Base-by-base conservation (phyloP, 2,329 filamentous ascomycete species). In the Pseudogymnoascus sp. region DNA sequence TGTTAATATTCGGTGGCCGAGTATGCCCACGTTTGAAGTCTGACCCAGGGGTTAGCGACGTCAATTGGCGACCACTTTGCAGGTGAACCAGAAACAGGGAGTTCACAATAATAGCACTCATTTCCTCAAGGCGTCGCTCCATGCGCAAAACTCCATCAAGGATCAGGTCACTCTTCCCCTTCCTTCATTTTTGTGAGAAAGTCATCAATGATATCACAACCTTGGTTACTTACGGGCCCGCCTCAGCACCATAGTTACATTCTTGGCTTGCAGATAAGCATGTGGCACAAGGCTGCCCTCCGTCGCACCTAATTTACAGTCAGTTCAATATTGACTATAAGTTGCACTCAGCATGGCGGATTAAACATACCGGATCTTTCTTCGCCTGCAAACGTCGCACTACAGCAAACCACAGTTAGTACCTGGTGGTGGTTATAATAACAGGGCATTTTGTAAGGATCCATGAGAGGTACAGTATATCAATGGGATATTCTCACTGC, bases 121-220 rank as follows among this genome's bases (percentile, higher is more conserved):
- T 73, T 62, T 80, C 76, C 19, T 78, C 74, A 4, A 82, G 72
- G 9, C 77, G 72, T 60, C 72, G 75, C 65, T 82, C 80, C 19
- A 81, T 75, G 12, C 80, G 73, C 1, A 81, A 67, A 2, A 80
- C 78, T 4, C 79, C 78, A 63, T 81, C 79, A 2, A 82, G 74
- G 22, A 82, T 81, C 55, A 81, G 70, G 63, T 82, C 80, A 45
- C 76, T 80, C 67, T 82, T 82, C 30, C 79, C 79, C 63, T 79
- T 74, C 52, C 76, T 80, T 33, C 1, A 3, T 52, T 39, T 60
- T 7, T 30, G 25, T 38, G 36, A 49, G 69, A 70, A 76, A 76
- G 68, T 76, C 72, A 28, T 35, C 16, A 49, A 16, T 16, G 12
- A 22, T 39, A n/a, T 25, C 11, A 11, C 23, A 62, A 9, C 9